Evolutionary conservation across 352 stramenopile species (phyloP).

Genomic region (Phytophthora niederhauseri): DNA sequence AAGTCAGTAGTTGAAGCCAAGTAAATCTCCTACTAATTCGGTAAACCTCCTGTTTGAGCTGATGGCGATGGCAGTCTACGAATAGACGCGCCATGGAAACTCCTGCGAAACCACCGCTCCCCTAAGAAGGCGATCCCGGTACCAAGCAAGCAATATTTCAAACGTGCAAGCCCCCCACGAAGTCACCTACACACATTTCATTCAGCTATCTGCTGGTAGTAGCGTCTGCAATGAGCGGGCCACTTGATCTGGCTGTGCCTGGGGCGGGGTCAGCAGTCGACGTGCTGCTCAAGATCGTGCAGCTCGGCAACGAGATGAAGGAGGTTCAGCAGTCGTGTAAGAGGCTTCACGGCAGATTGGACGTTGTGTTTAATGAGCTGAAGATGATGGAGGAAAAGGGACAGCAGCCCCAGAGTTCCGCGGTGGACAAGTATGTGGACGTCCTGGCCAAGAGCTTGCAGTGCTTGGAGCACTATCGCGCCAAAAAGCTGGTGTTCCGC

Average conservation of each 20-base stretch:
- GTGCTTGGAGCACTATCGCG: conserved; percentile 10
- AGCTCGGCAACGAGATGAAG: neutral
- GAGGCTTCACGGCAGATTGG: neutral
- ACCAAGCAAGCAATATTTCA: neutral
- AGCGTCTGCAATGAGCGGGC: neutral
- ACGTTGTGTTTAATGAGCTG: conserved; percentile 2
- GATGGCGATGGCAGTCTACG: no score
- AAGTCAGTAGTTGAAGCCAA: no score
- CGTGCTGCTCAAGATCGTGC: neutral
- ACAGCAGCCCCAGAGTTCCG: neutral
- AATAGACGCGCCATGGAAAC: no score
- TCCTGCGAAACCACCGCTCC: no score
- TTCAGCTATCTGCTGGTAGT: neutral
- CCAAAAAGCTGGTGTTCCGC: conserved; percentile 4
- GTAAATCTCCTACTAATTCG: no score
- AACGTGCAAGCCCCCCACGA: neutral
- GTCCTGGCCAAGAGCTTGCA: neutral
- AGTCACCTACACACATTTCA: neutral
- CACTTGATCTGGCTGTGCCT: neutral
- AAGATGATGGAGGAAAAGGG: conserved; percentile 6
- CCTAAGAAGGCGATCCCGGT: no score
- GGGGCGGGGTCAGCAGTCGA: neutral
- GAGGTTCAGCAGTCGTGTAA: conserved; percentile 6
- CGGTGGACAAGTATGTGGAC: conserved; percentile 13
- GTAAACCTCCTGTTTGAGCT: no score